Evolutionary conservation across 306 rosid species (phyloP).

Genomic region (peach (Prunus persica)): DNA sequence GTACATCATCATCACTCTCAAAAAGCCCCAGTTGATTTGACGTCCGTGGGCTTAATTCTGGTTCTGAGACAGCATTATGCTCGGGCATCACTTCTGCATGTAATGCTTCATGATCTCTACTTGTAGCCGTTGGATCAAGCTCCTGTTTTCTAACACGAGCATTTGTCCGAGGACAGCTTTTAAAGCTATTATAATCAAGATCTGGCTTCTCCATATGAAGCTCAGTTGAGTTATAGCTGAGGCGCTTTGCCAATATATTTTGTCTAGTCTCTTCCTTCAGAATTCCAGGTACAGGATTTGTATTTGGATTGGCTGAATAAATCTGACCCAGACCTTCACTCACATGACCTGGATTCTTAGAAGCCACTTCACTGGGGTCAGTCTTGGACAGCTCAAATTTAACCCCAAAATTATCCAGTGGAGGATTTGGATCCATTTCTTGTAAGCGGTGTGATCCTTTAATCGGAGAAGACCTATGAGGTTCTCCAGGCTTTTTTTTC

Average conservation of each 20-base stretch:
- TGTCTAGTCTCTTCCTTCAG: slow-evolving; percentile 39
- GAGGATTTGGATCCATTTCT: slow-evolving; percentile 29
- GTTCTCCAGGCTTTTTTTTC: slow-evolving; percentile 40
- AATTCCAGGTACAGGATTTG: slow-evolving; percentile 26
- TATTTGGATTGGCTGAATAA: slow-evolving; percentile 33
- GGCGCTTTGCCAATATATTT: slow-evolving; percentile 30
- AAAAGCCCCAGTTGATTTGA: slow-evolving; percentile 50
- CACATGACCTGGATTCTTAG: slow-evolving; percentile 37
- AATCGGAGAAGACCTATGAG: slow-evolving; percentile 40
- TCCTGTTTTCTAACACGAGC: slow-evolving; percentile 44
- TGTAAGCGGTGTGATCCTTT: slow-evolving; percentile 36
- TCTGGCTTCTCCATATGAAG: slow-evolving; percentile 38
- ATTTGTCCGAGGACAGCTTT: slow-evolving; percentile 38
- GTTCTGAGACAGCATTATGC: slow-evolving; percentile 36
- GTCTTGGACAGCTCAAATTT: slow-evolving; percentile 38
- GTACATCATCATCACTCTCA: slow-evolving; percentile 78
- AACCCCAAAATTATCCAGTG: slow-evolving; percentile 35
- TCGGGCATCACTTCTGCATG: slow-evolving; percentile 38
- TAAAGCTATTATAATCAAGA: slow-evolving; percentile 31
- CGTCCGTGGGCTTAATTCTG: slow-evolving; percentile 32
- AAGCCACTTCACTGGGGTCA: slow-evolving; percentile 30
- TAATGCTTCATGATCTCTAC: slow-evolving; percentile 39
- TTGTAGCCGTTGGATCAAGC: slow-evolving; percentile 30
- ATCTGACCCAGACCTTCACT: slow-evolving; percentile 35
- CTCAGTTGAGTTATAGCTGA: slow-evolving; percentile 30